These are phyloP conservation scores for Lactifluus piperatus DNA, from an alignment of 768 basidiomycete species.

Conservation along the genomic window DNA sequence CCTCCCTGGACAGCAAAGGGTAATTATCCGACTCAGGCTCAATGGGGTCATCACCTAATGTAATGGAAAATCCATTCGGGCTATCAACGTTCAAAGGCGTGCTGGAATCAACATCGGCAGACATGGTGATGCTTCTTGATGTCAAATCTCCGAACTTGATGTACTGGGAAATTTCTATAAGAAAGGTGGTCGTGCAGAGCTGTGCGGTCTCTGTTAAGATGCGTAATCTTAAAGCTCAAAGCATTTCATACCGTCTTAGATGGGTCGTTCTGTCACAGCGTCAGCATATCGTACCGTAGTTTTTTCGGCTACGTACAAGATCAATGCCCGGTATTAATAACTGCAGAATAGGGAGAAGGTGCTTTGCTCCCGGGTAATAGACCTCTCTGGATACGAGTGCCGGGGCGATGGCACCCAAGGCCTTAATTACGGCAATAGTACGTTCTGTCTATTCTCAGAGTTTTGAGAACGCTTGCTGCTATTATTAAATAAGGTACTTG, in stretches of 20 bases:
- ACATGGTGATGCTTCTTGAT: constrained; percentile 17
- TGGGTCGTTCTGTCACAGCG: constrained; percentile 54
- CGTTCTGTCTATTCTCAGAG: constrained; percentile 56
- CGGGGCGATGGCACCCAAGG: constrained; percentile 70
- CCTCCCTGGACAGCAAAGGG: constrained; percentile 41
- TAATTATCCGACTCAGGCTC: constrained; percentile 23
- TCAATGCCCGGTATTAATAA: constrained; percentile 83
- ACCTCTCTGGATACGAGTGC: constrained; percentile 72
- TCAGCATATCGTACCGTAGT: background rate
- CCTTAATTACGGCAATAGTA: constrained; percentile 79
- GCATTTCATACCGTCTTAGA: constrained; percentile 49
- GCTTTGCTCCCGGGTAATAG: constrained; percentile 75
- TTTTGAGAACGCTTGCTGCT: background rate
- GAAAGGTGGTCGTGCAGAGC: constrained; percentile 67
- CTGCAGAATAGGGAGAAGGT: constrained; percentile 71
- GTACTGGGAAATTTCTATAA: constrained; percentile 67
- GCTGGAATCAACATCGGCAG: constrained; percentile 22
- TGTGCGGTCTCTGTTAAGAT: constrained; percentile 25
- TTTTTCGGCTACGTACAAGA: constrained; percentile 40
- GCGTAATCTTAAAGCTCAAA: background rate
- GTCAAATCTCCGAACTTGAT: constrained; percentile 66
- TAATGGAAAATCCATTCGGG: constrained; percentile 21
- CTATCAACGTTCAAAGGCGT: constrained; percentile 10
- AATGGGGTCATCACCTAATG: constrained; percentile 27
- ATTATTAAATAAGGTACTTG: constrained; percentile 24